Base-by-base conservation (phyloP, 1,284 basidiomycete species). In the Papiliotrema flavescens region DNA sequence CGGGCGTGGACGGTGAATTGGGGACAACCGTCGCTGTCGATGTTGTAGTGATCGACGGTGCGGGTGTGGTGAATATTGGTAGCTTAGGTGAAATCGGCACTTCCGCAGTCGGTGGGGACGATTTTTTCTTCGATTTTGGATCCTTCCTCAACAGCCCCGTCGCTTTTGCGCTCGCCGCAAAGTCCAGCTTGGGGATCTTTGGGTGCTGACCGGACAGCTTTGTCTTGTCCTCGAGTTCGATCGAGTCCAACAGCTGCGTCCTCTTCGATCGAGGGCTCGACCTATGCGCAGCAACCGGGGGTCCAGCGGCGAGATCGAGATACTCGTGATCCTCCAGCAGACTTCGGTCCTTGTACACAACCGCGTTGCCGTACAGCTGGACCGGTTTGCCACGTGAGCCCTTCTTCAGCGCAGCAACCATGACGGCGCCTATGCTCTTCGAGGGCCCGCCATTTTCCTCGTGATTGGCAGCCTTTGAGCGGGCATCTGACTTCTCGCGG, bases 271-370 rank as follows among this genome's bases (percentile, higher is more conserved):
- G 69, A 15, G 72, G 67, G 3, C 73, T 69, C 7, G 67, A 67
- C 3, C 77, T 65, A 42, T 73, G 70, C 0, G 71, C 65, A 22
- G 75, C 67, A 3, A 76, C 63, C 0, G 79, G 79, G 7, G 76
- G 76, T 1, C 79, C 79, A 24, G 71, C 58, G 2, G 79, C 78
- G 2, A 80, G 65, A 54, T 80, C 79, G 32, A 80, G 74, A 53
- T 77, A 76, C 53, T 79, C 79, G 54, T 76, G 73, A 15, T 69
- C 66, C 43, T 73, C 69, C 23, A 80, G 70, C 9, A 80, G 60
- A 9, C 59, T 66, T 14, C 77, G 69, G 58, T 80, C 79, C 58
- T 79, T 79, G 75, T 79, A 80, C 6, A 76, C 69, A 24, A 79
- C 70, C 0, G 72, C 63, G 52, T 76, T 75, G 32, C 78, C 78